Evolutionary conservation across 129 eudicot species (phyloP).

Genomic region (Gnaphalium uliginosum): DNA sequence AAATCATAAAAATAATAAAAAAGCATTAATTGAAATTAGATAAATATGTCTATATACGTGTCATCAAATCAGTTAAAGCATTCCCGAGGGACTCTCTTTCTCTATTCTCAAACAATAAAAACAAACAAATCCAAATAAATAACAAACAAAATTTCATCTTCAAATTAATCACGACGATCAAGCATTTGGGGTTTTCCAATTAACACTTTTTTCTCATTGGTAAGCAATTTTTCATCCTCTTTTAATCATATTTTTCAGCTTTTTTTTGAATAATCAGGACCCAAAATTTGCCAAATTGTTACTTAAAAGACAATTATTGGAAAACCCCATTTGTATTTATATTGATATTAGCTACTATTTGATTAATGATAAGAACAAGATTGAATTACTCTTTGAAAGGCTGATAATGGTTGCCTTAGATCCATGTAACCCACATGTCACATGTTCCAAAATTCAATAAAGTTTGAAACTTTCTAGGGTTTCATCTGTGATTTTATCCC

Average conservation of each 20-base stretch:
- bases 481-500: constrained; percentile 17
- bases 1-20: background rate
- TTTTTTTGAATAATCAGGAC: background rate
- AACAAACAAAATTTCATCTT: background rate
- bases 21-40: constrained; percentile 18
- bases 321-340: constrained; percentile 13
- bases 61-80: constrained; percentile 21
- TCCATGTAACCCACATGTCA: constrained; percentile 54
- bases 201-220: constrained; percentile 29
- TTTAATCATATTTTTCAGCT: background rate
- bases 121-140: background rate
- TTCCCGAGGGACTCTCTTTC: constrained; percentile 31
- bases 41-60: constrained; percentile 21
- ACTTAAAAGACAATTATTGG: background rate
- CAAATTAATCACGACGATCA: background rate
- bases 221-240: constrained; percentile 35
- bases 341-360: constrained; percentile 1
- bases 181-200: background rate
- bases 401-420: constrained; percentile 51
- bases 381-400: constrained; percentile 31
- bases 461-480: constrained; percentile 34
- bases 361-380: background rate
- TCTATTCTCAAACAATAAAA: constrained; percentile 13
- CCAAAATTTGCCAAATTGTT: background rate
- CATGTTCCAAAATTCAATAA: constrained; percentile 5